Percentiles rank a stretch among this genome's conserved stretches.
phyloP scores from a whole-genome alignment of 805 yeast species.

The Ogataea pini region DNA sequence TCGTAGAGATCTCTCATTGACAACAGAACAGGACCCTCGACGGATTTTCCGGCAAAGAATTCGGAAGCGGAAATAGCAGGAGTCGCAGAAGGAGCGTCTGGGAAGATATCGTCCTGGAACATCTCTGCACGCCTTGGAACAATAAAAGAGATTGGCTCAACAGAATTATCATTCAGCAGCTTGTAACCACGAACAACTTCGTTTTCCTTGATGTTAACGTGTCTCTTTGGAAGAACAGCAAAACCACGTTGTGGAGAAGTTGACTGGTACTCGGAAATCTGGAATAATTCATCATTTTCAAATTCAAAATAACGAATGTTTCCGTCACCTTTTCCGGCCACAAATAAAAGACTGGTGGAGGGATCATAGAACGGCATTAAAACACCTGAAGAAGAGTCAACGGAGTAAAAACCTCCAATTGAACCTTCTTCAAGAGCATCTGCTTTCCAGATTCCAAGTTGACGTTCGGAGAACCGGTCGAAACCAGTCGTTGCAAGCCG shows the following conservation, averaged over 20 bases:
- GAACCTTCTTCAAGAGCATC: constrained; percentile 75
- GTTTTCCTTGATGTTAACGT: constrained; percentile 76
- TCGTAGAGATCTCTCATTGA: constrained; percentile 77
- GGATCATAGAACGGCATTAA: constrained; percentile 89
- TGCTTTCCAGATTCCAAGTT: constrained; percentile 91
- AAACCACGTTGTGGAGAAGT: constrained; percentile 95
- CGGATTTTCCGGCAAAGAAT: constrained; percentile 75
- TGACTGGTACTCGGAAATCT: constrained; percentile 86
- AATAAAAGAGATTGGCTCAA: constrained; percentile 89
- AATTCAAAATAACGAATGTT: constrained; percentile 92
- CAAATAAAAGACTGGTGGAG: constrained; percentile 72
- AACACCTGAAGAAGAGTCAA: constrained; percentile 92
- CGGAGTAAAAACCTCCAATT: constrained; percentile 80
- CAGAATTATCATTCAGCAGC: constrained; percentile 77
- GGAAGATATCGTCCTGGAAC: constrained; percentile 90
- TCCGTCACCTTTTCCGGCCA: constrained; percentile 98
- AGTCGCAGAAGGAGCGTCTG: constrained; percentile 79
- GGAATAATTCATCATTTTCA: constrained; percentile 78
- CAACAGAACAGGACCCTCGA: constrained; percentile 80
- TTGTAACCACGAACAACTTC: constrained; percentile 84
- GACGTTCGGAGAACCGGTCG: constrained; percentile 89
- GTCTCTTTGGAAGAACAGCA: constrained; percentile 83
- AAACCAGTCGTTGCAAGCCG: constrained; percentile 93
- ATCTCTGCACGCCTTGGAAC: constrained; percentile 94
- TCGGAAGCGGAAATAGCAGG: constrained; percentile 81